Percentiles rank a stretch among this genome's conserved stretches.
Evolutionary conservation across 768 basidiomycete species (phyloP).

Genomic region (Gyrodon lividus): DNA sequence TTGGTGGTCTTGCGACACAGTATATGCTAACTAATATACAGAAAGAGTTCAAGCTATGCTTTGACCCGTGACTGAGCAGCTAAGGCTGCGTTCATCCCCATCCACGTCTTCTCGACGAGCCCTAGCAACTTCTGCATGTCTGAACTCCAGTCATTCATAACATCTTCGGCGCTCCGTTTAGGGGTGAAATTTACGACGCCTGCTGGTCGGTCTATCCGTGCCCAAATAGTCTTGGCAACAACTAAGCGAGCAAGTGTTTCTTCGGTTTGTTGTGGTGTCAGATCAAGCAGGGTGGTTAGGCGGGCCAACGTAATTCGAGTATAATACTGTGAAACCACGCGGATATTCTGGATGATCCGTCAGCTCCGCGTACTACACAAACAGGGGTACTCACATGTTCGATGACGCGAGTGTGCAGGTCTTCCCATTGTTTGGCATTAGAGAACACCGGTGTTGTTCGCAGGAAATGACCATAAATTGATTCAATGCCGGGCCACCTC

Average conservation of each 20-base stretch:
- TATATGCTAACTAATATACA: constrained; percentile 13
- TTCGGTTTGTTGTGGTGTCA: constrained; percentile 79
- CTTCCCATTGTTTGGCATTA: constrained; percentile 83
- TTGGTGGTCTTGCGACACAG: not conserved
- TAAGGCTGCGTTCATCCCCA: constrained; percentile 89
- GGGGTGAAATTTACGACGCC: constrained; percentile 87
- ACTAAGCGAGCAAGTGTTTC: constrained; percentile 87
- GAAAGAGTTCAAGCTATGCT: constrained; percentile 29
- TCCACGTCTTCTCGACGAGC: constrained; percentile 98
- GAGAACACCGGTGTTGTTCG: constrained; percentile 80
- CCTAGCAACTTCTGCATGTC: constrained; percentile 92
- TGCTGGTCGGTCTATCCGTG: constrained; percentile 87
- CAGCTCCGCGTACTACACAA: not conserved
- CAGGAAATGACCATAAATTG: constrained; percentile 82
- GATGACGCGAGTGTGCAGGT: constrained; percentile 91
- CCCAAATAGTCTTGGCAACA: constrained; percentile 89
- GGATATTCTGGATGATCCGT: constrained; percentile 72
- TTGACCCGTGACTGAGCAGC: constrained; percentile 73
- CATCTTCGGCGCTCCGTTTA: constrained; percentile 83
- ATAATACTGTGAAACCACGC: constrained; percentile 92
- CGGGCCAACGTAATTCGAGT: constrained; percentile 85
- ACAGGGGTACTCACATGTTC: constrained; percentile 73
- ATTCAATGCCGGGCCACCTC: constrained; percentile 94
- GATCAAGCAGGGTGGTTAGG: constrained; percentile 83
- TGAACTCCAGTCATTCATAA: constrained; percentile 97